phyloP scores from a whole-genome alignment of 129 eudicot species.

The carrot (Daucus carota) region DH1_v3.0 NC_030389.2:45424001-45424500 shows the following conservation, averaged over 20 bases:
- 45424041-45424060: neutral
- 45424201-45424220: neutral
- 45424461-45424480: too few relatives aligned
- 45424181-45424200: neutral
- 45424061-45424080: neutral
- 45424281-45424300: neutral
- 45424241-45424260: neutral
- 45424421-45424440: neutral
- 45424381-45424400: neutral
- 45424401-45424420: neutral
- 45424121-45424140: neutral
- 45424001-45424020: neutral
- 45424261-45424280: neutral
- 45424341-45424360: too few relatives aligned
- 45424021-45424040: neutral
- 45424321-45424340: too few relatives aligned
- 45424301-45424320: neutral
- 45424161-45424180: neutral
- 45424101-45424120: neutral
- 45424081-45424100: neutral
- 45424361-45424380: neutral
- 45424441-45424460: neutral
- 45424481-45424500: too few relatives aligned
- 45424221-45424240: neutral
- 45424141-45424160: neutral